Percentiles rank a stretch among this genome's conserved stretches.
Conservation (phyloP, 345 rosid genomes). For the Salix purpurea region DNA sequence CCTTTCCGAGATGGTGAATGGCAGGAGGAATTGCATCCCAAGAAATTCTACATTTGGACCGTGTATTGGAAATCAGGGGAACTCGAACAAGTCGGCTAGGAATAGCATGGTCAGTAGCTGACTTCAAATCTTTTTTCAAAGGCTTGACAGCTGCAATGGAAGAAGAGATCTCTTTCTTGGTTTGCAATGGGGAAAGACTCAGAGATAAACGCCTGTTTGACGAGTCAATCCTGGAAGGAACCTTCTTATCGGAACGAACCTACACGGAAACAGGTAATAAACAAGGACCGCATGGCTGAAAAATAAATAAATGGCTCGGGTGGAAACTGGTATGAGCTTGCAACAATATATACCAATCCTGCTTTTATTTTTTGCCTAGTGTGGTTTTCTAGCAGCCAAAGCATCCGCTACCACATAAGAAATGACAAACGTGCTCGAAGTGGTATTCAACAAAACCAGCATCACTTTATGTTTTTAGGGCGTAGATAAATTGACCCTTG, state of each 20-base stretch:
- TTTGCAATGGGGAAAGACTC: conserved; percentile 23
- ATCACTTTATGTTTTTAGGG: too few relatives aligned
- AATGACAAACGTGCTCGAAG: too few relatives aligned
- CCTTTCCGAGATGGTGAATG: conserved; percentile 42
- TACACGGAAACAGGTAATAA: conserved; percentile 9
- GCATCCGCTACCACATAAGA: too few relatives aligned
- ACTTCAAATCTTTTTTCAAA: conserved; percentile 17
- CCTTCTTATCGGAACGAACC: conserved; percentile 30
- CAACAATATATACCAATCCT: background rate
- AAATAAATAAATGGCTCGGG: background rate
- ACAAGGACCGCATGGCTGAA: background rate
- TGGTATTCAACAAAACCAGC: too few relatives aligned
- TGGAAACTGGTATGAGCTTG: background rate
- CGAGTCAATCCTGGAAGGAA: conserved; percentile 17
- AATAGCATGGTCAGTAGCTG: conserved; percentile 16
- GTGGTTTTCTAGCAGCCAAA: background rate
- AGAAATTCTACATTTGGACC: conserved; percentile 29
- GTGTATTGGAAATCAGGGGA: conserved; percentile 26
- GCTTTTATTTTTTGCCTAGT: background rate
- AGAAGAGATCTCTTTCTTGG: conserved; percentile 17
- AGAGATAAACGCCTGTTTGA: conserved; percentile 18
- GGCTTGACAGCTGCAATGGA: conserved; percentile 16
- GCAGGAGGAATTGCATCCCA: conserved; percentile 35
- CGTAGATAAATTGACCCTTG: too few relatives aligned
- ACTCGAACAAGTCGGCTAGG: conserved; percentile 25